Base-by-base conservation (phyloP, 495 filamentous ascomycete genomes). In the Jackrogersella minutella region DNA sequence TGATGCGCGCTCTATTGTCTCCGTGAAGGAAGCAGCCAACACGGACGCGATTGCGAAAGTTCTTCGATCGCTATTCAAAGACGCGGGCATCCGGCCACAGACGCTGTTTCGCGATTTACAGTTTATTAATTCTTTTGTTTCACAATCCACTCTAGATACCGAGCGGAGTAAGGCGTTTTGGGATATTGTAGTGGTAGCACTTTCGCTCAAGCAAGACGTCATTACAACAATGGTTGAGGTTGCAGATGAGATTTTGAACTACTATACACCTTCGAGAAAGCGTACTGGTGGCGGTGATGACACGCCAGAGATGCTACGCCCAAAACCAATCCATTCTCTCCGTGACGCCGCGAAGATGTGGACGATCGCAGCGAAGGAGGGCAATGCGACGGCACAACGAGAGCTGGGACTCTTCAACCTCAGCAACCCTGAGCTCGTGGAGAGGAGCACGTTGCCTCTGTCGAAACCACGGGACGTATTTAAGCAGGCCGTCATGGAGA, bases 81-180 rank as follows among this genome's bases (percentile, higher is more conserved):
- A 92, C 70, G 76, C 85, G 4, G 84, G 89, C 10, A 84, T 94
- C 57, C 89, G 95, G 41, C 94, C 95, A 0, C 91, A 90, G 76
- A 94, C 94, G 0, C 83, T 99, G 0, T 98, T 97, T 81, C 91
- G 95, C 24, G 95, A 99, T 73, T 79, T 99, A 7, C 95, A 99
- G 72, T 97, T 91, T 73, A 96, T 99, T 66, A 92, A 94, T 2
- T 88, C 95, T 0, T 97, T 99, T 71, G 90, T 97, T 21, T 91
- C 95, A 5, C 80, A 88, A 7, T 83, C 88, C 5, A 87, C 91
- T 6, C 83, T 99, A 10, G 93, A 95, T 79, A 94, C 90, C 0
- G 90, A 93, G 50, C 86, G 88, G 34, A 94, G 92, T 31, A 97
- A 94, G 64, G 93, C 95, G 0, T 99, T 98, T 76, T 93, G 96